phyloP scores from a whole-genome alignment of 495 filamentous ascomycete genomes.

The Clavariopsis aquatica region DNA sequence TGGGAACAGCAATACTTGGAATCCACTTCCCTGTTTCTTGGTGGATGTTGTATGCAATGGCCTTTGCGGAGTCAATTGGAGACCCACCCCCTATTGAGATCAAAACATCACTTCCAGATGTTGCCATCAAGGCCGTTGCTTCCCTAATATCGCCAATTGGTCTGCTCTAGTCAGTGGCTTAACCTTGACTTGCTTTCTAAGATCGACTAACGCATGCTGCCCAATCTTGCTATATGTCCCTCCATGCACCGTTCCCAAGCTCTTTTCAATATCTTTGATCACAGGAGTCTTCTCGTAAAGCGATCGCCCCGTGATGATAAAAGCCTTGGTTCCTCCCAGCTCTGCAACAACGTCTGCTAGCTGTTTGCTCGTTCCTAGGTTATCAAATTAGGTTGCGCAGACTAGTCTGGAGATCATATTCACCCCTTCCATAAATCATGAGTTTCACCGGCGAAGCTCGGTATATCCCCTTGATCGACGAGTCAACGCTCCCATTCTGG shows the following conservation, averaged over 20 bases:
- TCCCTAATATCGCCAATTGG: conserved; percentile 36
- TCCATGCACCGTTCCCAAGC: conserved; percentile 33
- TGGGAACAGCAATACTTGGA: conserved; percentile 39
- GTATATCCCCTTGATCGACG: conserved; percentile 26
- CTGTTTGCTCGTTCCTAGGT: conserved; percentile 29
- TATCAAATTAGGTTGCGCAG: background rate
- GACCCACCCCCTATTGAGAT: conserved; percentile 39
- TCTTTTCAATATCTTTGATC: conserved; percentile 35
- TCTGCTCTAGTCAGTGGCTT: conserved; percentile 14
- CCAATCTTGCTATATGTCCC: conserved; percentile 40
- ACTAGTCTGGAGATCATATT: background rate
- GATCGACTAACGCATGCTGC: conserved; percentile 37
- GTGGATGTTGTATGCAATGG: conserved; percentile 36
- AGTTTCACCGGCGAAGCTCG: conserved; percentile 36
- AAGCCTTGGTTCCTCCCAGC: conserved; percentile 37
- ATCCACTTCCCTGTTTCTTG: conserved; percentile 36
- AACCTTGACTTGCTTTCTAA: background rate
- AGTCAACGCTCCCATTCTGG: conserved; percentile 37
- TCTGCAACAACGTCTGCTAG: conserved; percentile 29
- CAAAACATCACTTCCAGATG: conserved; percentile 37
- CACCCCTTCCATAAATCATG: conserved; percentile 35
- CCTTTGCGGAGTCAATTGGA: conserved; percentile 40
- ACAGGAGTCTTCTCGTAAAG: conserved; percentile 38
- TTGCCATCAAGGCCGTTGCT: conserved; percentile 31
- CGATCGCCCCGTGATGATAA: conserved; percentile 42